Conservation (phyloP, 345 rosid species). For the Melaleuca quinquenervia region DNA sequence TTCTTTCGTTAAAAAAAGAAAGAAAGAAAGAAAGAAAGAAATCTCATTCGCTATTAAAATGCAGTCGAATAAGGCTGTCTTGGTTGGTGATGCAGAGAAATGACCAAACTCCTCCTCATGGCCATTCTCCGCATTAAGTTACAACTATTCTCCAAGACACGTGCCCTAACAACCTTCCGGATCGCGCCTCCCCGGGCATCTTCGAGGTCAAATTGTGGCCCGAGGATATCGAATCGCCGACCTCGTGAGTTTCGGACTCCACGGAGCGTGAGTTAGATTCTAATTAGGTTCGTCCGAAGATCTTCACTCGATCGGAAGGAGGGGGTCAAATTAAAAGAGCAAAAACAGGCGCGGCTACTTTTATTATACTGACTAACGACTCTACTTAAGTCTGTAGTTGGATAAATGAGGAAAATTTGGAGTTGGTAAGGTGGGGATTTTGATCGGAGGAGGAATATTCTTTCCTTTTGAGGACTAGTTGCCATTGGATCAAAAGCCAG, state of each 20-base stretch:
- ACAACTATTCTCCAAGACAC: not conserved
- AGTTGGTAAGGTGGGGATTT: not conserved
- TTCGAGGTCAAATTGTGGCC: not conserved
- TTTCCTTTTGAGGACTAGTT: not conserved
- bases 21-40: too few species aligned
- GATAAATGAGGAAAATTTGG: not conserved
- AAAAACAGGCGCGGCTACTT: too few species aligned
- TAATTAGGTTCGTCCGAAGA: not conserved
- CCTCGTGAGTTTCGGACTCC: fast-evolving
- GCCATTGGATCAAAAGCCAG: not conserved
- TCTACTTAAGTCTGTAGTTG: not conserved
- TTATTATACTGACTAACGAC: not conserved
- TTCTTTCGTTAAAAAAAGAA: not conserved
- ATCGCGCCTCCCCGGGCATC: not conserved
- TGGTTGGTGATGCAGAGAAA: not conserved
- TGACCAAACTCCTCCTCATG: not conserved
- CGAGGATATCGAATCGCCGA: not conserved
- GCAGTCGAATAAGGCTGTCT: not conserved
- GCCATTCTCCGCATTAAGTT: not conserved
- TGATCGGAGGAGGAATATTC: not conserved
- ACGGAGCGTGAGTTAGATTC: fast-evolving
- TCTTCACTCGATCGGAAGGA: too few species aligned
- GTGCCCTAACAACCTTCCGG: not conserved
- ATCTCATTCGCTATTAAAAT: not conserved
- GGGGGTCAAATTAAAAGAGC: too few species aligned